These are phyloP conservation scores for Tricholoma terreum DNA, from an alignment of 768 basidiomycete species.

Conservation along the genomic window DNA sequence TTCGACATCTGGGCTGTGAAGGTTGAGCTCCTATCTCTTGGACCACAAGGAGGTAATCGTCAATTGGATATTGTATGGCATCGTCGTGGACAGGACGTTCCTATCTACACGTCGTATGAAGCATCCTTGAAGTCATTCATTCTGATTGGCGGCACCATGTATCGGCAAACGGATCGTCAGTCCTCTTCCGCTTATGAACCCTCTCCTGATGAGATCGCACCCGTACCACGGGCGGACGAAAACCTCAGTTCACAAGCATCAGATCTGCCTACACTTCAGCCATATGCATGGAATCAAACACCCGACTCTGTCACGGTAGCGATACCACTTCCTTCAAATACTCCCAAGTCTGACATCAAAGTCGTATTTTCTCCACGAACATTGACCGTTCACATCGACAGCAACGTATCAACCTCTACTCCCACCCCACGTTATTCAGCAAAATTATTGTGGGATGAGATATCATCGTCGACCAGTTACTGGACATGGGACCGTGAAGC, in stretches of 20 bases:
- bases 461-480: slow-evolving; percentile 75
- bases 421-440: slow-evolving; percentile 57
- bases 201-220: slow-evolving; percentile 60
- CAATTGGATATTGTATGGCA: slow-evolving; percentile 64
- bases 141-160: slow-evolving; percentile 56
- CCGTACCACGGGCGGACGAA: slow-evolving; percentile 64
- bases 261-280: slow-evolving; percentile 53
- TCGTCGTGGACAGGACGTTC: slow-evolving; percentile 67
- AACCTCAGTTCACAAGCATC: slow-evolving; percentile 41
- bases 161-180: slow-evolving; percentile 39
- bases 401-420: slow-evolving; percentile 29
- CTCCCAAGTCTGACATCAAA: slow-evolving; percentile 59
- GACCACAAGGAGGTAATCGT: slow-evolving; percentile 25
- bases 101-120: slow-evolving; percentile 53
- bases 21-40: slow-evolving; percentile 43
- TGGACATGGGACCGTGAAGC: slow-evolving; percentile 92
- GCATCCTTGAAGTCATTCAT: slow-evolving; percentile 44
- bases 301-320: slow-evolving; percentile 79
- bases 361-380: slow-evolving; percentile 63
- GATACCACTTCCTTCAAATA: slow-evolving; percentile 76
- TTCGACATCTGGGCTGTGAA: slow-evolving; percentile 69
- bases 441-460: slow-evolving; percentile 74
- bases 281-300: slow-evolving; percentile 94
- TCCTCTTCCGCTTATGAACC: slow-evolving; percentile 48
- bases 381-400: slow-evolving; percentile 60